Conservation (phyloP, 108 stramenopile genomes). For the Cyclotella sp. region DNA sequence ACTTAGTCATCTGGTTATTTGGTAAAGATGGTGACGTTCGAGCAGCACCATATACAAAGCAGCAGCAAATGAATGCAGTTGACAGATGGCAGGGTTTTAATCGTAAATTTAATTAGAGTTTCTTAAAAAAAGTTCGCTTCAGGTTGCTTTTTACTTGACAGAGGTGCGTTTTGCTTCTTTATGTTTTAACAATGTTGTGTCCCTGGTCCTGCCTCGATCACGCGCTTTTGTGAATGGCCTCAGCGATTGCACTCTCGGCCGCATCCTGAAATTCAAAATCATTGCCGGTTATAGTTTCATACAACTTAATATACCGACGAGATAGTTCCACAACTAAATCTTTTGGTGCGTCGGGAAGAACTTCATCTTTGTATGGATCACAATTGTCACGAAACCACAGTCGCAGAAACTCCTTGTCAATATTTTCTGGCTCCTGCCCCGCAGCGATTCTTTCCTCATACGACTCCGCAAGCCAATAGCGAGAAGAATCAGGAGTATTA, state of each 20-base stretch:
- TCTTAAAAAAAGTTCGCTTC: too few relatives aligned
- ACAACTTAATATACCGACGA: constrained; percentile 94
- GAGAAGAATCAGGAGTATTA: constrained; percentile 97
- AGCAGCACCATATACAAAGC: constrained; percentile 42
- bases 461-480: constrained; percentile 95
- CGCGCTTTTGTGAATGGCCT: constrained; percentile 60
- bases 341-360: constrained; percentile 93
- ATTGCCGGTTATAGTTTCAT: constrained; percentile 96
- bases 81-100: constrained; percentile 38
- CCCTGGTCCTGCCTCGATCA: neutral
- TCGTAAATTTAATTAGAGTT: too few relatives aligned
- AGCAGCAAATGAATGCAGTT: constrained; percentile 35
- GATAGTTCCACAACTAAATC: constrained; percentile 95
- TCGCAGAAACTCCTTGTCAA: constrained; percentile 99
- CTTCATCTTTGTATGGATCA: constrained; percentile 97
- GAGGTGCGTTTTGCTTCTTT: too few relatives aligned
- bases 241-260: constrained; percentile 63
- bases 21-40: constrained; percentile 54
- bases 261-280: constrained; percentile 74
- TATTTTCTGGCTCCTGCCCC: constrained; percentile 96
- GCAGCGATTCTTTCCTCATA: constrained; percentile 84
- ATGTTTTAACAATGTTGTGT: too few relatives aligned
- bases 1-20: constrained; percentile 67
- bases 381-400: constrained; percentile 96
- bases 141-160: too few relatives aligned